These are phyloP conservation scores for Ceratocystis smalleyi DNA, from an alignment of 2,329 filamentous ascomycete genomes.

Conservation along the genomic window DNA sequence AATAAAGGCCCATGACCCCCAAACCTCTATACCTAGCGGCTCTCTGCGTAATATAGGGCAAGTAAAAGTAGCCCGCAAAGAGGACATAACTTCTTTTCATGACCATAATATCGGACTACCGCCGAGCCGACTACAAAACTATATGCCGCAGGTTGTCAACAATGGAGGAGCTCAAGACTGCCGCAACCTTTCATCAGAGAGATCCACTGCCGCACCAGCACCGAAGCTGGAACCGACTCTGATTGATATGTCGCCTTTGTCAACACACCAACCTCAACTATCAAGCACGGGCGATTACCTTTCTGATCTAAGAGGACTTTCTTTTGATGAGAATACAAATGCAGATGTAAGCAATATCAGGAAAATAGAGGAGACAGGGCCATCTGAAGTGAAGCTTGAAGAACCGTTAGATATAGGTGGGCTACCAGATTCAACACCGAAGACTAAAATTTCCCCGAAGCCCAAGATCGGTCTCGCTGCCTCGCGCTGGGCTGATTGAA, in stretches of 20 bases:
- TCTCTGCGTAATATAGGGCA: not conserved
- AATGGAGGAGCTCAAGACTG: not conserved
- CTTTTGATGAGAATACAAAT: not conserved
- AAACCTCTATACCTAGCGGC: not conserved
- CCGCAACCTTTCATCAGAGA: not conserved
- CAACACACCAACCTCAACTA: not conserved
- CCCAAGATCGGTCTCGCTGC: slow-evolving; percentile 2
- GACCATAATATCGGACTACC: not conserved
- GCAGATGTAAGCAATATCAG: not conserved
- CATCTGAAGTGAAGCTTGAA: too few relatives aligned
- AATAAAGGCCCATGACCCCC: not conserved
- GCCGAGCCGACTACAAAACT: not conserved
- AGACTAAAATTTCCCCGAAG: not conserved
- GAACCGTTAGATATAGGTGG: not conserved
- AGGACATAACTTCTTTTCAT: not conserved
- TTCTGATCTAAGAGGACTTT: not conserved
- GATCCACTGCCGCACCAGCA: not conserved
- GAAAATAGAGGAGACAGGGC: not conserved
- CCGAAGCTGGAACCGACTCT: not conserved
- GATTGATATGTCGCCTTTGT: not conserved
- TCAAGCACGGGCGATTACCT: not conserved
- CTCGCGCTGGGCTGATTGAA: slow-evolving; percentile 3
- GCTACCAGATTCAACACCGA: not conserved
- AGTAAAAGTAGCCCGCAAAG: not conserved
- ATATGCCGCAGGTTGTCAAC: not conserved